Evolutionary conservation across 768 basidiomycete genomes (phyloP), one percentile per base, ranked within the genome.

Genomic region (Agaricus blazei): DNA sequence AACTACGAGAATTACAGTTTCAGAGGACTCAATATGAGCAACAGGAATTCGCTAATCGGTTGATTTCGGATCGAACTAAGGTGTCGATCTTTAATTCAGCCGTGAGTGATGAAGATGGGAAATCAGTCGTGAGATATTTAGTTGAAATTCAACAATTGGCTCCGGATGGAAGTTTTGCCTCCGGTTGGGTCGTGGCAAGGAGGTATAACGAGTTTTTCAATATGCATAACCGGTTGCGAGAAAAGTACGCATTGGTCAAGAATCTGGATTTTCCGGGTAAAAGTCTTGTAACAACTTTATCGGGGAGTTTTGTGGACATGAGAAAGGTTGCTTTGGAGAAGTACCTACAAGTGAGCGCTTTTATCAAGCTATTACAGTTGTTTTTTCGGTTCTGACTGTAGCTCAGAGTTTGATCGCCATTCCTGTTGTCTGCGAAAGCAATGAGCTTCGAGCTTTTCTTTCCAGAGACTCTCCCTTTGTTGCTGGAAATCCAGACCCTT

Each of bases 121-220:
- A 91, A 67, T 85, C 89, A 26, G 91, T 98, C 23, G 92, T 95
- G 41, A 81, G 93, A 29, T 98, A 98, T 65, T 81, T 96, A 34
- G 78, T 98, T 44, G 92, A 97, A 69, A 85, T 99, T 2, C 91
- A 93, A 65, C 95, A 97, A 60, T 75, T 92, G 29, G 86, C 81
- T n/a, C 69, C 71, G 0, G 90, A 95, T 63, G 92, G 89, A 7
- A 81, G 77, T 40, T 86, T 89, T 66, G 75, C 84, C 2, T 88
- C 89, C 0, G 93, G 91, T 0, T 99, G 97, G 97, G 87, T 94
- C 31, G 86, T 98, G 6, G 90, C 93, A 8, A 76, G 95, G 60
- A 76, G 97, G 58, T 99, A 97, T 70, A 97, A 94, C 68, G 95
- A 98, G 65, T 99, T 99, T 67, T 79, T 88, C 59, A 86, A 80